Percentiles rank a stretch among this genome's conserved stretches.
Evolutionary conservation across 192 early-diverging fungal species (phyloP).

Genomic region (Spizellomyces sp.): DNA sequence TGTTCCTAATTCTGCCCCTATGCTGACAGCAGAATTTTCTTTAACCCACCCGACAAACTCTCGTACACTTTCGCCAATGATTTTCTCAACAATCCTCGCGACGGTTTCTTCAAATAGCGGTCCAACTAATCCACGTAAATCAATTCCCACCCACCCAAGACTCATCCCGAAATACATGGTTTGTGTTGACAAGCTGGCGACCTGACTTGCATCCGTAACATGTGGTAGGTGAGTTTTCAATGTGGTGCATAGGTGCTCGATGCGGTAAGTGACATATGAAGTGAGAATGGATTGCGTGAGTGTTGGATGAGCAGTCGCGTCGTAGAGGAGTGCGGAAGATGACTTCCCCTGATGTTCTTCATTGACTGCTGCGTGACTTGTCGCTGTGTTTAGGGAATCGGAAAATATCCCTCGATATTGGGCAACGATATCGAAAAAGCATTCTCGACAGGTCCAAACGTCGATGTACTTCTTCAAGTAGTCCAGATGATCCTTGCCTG

Average conservation of each 20-base stretch:
- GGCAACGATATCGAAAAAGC: conserved; percentile 79
- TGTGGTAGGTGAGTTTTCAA: conserved; percentile 53
- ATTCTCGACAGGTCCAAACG: conserved; percentile 63
- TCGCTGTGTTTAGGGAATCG: conserved; percentile 8
- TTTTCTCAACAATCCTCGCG: conserved; percentile 50
- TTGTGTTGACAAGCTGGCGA: conserved; percentile 60
- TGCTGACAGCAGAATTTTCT: conserved; percentile 11
- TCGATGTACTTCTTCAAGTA: conserved; percentile 78
- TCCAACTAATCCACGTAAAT: conserved; percentile 67
- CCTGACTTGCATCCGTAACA: conserved; percentile 58
- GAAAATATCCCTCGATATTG: conserved; percentile 80
- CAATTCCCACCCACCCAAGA: conserved; percentile 74
- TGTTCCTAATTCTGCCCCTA: background rate
- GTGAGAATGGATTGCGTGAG: conserved; percentile 55
- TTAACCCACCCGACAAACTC: conserved; percentile 46
- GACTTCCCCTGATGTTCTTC: background rate
- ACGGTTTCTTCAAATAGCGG: conserved; percentile 65
- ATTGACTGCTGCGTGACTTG: background rate
- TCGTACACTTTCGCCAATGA: conserved; percentile 51
- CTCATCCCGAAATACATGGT: conserved; percentile 83
- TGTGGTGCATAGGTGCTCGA: conserved; percentile 41
- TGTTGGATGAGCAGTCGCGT: conserved; percentile 32
- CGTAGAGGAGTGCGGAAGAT: conserved; percentile 26
- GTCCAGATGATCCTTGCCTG: conserved; percentile 50
- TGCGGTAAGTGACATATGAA: conserved; percentile 62